A percentile compares a stretch with the other conserved stretches of the same genome.
Conservation (phyloP, 257 asterid genomes). For the Fraxinus quadrangulata region DNA sequence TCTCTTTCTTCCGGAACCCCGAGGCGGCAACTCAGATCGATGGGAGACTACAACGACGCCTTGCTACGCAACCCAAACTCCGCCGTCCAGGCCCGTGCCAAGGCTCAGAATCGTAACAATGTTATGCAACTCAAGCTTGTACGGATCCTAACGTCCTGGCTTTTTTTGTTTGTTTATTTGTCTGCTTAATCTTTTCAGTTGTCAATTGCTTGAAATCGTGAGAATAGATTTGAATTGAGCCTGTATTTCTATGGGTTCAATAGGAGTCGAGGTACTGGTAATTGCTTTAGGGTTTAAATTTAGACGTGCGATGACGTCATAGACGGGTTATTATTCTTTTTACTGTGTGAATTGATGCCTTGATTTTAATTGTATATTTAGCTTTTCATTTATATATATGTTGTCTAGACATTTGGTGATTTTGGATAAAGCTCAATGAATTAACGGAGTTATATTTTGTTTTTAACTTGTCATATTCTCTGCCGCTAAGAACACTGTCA, state of each 20-base stretch:
- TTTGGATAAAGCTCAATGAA: not conserved
- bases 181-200: not conserved
- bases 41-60: slow-evolving; percentile 93
- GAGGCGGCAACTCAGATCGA: slow-evolving; percentile 28
- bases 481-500: not conserved
- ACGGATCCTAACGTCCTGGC: slow-evolving; percentile 5
- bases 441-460: not conserved
- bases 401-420: not conserved
- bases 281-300: not conserved
- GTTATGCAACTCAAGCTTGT: slow-evolving; percentile 95
- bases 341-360: not conserved
- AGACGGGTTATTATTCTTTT: not conserved
- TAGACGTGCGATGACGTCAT: not conserved
- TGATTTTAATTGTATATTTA: not conserved
- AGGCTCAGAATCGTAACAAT: slow-evolving; percentile 92
- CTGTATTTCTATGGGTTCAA: not conserved
- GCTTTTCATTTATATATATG: not conserved
- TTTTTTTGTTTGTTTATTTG: not conserved
- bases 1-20: slow-evolving; percentile 27
- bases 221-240: not conserved
- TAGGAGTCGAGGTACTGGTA: not conserved
- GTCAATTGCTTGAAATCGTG: not conserved
- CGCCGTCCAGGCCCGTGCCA: slow-evolving; percentile 91
- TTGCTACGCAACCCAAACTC: slow-evolving; percentile 86
- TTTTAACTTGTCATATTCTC: not conserved